Base-by-base conservation (phyloP, 2,329 filamentous ascomycete species). In the Xylaria sp. region DNA sequence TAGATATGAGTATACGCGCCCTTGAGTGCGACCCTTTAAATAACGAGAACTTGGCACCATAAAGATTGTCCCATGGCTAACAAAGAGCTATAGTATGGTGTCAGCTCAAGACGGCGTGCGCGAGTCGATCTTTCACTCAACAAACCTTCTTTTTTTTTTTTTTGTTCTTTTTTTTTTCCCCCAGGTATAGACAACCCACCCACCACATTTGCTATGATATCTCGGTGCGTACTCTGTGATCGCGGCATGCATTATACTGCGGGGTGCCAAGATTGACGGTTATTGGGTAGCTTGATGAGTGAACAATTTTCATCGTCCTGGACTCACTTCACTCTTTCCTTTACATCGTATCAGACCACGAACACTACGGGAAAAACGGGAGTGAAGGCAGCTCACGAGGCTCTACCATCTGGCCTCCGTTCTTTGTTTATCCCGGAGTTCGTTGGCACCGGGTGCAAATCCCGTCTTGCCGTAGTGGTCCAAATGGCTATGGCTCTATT, bases 391-490 rank as follows among this genome's bases (percentile, higher is more conserved):
- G 18, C 23, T 36, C 28, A 45, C n/a, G 46, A 39, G 25, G 15
- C 34, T 25, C 5, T 32, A 30, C 20, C 32, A 28, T 56, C 13
- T 46, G 12, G 20, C 36, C 32, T 60, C 46, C 46, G 48, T 64
- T 65, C 48, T 60, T 20, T 45, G n/a, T 52, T 52, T 58, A 64
- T 25, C 18, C 43, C 56, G 61, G 55, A 61, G 36, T 23, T 39
- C 28, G n/a, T 12, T 60, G 18, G 28, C n/a, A 25, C 58, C 67
- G 69, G 69, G 48, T 60, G 43, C 23, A 59, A 30, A 58, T 72
- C 70, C 70, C 70, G 70, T 52, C 23, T 61, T 70, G 64, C 68
- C 70, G 70, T 60, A 60, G 52, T 67, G 23, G 28, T 46, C 53
- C 20, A 52, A 20, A 9, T 61, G 58, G 55, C 23, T 13, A 41